Conservation (phyloP, 257 asterid species). For the Solanum paucissectum region DNA sequence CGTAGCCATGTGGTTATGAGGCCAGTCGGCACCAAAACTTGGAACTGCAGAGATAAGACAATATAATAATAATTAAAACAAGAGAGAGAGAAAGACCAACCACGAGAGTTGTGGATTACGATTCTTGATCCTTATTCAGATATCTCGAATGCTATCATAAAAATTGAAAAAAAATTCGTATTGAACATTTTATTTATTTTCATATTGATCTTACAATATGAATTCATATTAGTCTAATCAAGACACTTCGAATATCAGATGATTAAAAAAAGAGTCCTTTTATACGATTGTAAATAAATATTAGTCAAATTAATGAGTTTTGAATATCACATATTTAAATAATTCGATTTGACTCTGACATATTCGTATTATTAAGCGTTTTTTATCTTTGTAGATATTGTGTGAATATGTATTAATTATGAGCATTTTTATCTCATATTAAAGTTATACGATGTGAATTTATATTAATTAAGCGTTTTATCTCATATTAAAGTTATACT, state of each 20-base stretch:
- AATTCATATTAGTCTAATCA: neutral
- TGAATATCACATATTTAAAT: neutral
- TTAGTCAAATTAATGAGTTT: neutral
- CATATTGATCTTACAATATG: neutral
- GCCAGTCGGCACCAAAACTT: neutral
- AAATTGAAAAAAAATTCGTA: rapidly evolving
- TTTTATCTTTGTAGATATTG: neutral
- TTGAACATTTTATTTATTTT: neutral
- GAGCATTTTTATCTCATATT: neutral
- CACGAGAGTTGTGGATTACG: too few species aligned
- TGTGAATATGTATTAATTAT: neutral
- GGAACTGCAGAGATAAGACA: neutral
- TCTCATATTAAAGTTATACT: neutral
- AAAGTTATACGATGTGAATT: neutral
- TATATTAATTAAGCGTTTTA: neutral
- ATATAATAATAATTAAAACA: neutral
- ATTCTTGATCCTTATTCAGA: neutral
- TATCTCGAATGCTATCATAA: neutral
- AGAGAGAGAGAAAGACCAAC: neutral
- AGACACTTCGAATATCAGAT: neutral
- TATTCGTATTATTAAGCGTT: neutral
- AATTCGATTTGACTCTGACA: neutral
- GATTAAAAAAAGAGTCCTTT: neutral
- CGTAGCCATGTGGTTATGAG: neutral
- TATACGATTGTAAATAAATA: neutral